These are phyloP conservation scores for Escovopsis sp. DNA, from an alignment of 2,329 filamentous ascomycete species.

Conservation along the genomic window DNA sequence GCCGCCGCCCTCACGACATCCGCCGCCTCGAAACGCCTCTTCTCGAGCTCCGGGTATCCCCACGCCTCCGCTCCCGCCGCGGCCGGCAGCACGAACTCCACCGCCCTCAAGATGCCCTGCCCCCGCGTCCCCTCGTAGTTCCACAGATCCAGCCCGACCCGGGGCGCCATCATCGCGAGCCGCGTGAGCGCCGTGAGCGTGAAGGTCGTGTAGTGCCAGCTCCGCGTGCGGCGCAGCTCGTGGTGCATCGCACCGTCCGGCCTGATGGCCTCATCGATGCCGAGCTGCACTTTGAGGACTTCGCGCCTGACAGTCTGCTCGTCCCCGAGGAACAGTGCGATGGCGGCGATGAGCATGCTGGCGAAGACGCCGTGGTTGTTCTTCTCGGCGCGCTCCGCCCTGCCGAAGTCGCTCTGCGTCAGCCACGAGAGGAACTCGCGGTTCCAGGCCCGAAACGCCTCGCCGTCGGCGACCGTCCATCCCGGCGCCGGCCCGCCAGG, in stretches of 20 bases:
- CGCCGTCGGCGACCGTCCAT: constrained; percentile 1
- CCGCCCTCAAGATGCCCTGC: constrained; percentile 1
- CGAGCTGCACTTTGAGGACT: neutral
- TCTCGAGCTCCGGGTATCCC: neutral
- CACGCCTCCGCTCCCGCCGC: neutral
- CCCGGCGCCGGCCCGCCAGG: constrained; percentile 1
- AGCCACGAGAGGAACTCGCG: constrained; percentile 1
- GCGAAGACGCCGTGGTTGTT: constrained; percentile 4
- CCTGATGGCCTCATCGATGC: constrained; percentile 1
- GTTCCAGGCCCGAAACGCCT: constrained; percentile 3
- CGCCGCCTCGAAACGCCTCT: constrained; percentile 1
- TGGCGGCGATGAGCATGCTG: constrained; percentile 2
- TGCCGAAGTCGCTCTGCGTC: constrained; percentile 4
- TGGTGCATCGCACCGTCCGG: constrained; percentile 1
- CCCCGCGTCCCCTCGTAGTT: constrained; percentile 1
- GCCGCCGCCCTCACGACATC: constrained; percentile 3
- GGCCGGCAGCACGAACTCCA: constrained; percentile 3
- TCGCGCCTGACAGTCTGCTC: neutral
- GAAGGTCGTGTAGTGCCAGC: constrained; percentile 5
- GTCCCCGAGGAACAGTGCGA: constrained; percentile 3
- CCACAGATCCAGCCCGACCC: constrained; percentile 2
- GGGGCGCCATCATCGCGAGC: constrained; percentile 3
- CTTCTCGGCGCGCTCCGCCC: constrained; percentile 1
- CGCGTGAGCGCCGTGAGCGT: constrained; percentile 2
- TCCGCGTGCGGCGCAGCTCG: constrained; percentile 4